A percentile compares a stretch with the other conserved stretches of the same genome.
Evolutionary conservation across 495 filamentous ascomycete species (phyloP).

Genomic region (Talaromyces nanjingensis): DNA sequence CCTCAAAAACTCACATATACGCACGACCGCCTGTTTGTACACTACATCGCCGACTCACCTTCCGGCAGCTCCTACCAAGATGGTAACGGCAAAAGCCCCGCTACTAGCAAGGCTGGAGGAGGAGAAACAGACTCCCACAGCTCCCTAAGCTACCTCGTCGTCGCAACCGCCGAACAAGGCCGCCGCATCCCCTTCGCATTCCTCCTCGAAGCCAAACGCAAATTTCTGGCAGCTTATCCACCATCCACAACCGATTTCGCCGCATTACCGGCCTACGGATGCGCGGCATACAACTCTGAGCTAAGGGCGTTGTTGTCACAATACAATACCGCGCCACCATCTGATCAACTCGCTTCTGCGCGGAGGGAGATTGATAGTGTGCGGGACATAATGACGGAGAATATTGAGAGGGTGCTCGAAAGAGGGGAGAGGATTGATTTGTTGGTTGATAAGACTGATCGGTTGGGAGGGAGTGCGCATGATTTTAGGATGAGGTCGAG

Average conservation of each 20-base stretch:
- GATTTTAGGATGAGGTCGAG: conserved; percentile 84
- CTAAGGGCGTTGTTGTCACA: conserved; percentile 74
- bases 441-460: conserved; percentile 94
- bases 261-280: conserved; percentile 79
- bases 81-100: neutral
- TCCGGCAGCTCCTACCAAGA: conserved; percentile 42
- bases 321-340: conserved; percentile 71
- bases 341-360: conserved; percentile 79
- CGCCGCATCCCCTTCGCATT: conserved; percentile 89
- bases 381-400: conserved; percentile 94
- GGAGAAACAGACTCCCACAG: conserved; percentile 45
- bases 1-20: conserved; percentile 92
- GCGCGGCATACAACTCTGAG: conserved; percentile 74
- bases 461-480: conserved; percentile 73
- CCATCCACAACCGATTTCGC: conserved; percentile 66
- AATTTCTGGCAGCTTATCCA: conserved; percentile 70
- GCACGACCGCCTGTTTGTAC: conserved; percentile 82
- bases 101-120: neutral
- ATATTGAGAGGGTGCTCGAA: conserved; percentile 94
- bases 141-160: conserved; percentile 78
- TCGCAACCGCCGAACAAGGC: conserved; percentile 68
- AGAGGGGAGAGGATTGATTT: conserved; percentile 91
- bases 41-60: conserved; percentile 87
- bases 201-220: conserved; percentile 83
- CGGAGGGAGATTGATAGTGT: conserved; percentile 89